Evolutionary conservation across 768 basidiomycete species (phyloP), one percentile per base, ranked within the genome.

Genomic region (Flagelloscypha sp.): DNA sequence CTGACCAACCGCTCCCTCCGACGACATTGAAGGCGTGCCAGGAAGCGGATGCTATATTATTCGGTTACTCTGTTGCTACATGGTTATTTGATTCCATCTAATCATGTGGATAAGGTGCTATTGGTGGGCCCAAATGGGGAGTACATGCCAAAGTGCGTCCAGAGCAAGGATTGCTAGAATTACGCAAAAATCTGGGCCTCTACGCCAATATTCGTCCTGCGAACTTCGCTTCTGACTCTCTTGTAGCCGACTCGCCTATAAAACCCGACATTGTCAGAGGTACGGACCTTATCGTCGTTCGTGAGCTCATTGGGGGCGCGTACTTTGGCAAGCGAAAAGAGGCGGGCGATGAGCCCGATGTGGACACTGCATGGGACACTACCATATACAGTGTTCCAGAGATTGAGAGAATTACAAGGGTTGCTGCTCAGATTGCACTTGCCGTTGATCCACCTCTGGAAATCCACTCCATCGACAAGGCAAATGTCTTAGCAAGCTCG

Each of bases 101-200:
- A 50, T 29, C 34, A 22, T 27, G 15, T 15, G n/a, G 12, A 18
- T 1, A 38, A 97, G 94, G 94, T 46, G 83, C 94, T 13, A 86
- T 98, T 46, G 95, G 95, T 40, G 95, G 95, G n/a, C 95, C 95
- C 10, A 97, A 97, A 61, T 99, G 95, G 95, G 93, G 90, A 31
- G 84, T 93, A 3, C 74, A 79, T 38, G 72, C 76, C 41, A 81
- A 83, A 56, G 76, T 97, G 36, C 80, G 95, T 37, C 95, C 95
- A 12, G 95, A 99, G 57, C 76, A 77, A 42, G 95, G 95, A 36
- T 74, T 99, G 8, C 78, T 99, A 19, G 56, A 65, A 6, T 74
- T 99, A 35, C 81, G 95, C 47, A 98, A 99, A 61, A 77, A 75
- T 19, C 80, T 98, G 36, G 94, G 92, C 15, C 75, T 98, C 31